Base-by-base conservation (phyloP, 2,329 filamentous ascomycete genomes). In the Lachnellula willkommii region DNA sequence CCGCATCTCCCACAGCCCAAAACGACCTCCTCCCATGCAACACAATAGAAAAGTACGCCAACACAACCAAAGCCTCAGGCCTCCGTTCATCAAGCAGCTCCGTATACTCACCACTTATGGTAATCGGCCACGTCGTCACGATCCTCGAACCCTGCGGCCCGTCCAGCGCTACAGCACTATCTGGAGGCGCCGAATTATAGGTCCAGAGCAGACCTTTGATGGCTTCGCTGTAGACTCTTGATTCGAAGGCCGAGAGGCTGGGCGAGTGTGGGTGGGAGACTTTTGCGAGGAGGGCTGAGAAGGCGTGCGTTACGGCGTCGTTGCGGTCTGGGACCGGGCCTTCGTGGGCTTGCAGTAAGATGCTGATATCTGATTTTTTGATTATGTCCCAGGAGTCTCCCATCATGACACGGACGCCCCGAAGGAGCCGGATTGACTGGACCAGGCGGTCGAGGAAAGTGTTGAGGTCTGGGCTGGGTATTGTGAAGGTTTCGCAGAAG, bases 101-200 rank as follows among this genome's bases (percentile, higher is more conserved):
- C 15, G 68, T 66, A 53, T 66, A 73, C 14, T 68, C 65, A 1
- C 64, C 57, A 5, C 69, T 61, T 14, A 72, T 55, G 2, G 68
- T 62, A 22, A 74, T 68, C 2, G 71, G 66, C 72, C 73, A 76
- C 1, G 68, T 58, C 39, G 67, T 71, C 4, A 71, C 60, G 26
- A 56, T 57, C 26, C 57, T 47, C 12, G 60, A 35, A 42, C 47
- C 42, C 8, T 43, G 50, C 2, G 12, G 14, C 11, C 54, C 49
- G 4, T 57, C 39, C 2, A 28, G 26, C 26, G 26, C 26, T 28
- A 24, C 24, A 12, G 22, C 22, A 1, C 32, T 37, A 15, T 55
- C 15, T 15, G 37, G n/a, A n/a, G 54, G 20, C 6, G 51, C 36
- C 6, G 57, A 54, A 11, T 60, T 54, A 42, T 64, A 61, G 5